phyloP scores from a whole-genome alignment of 2,329 filamentous ascomycete species.

The Pyrenophora seminiperda region DNA sequence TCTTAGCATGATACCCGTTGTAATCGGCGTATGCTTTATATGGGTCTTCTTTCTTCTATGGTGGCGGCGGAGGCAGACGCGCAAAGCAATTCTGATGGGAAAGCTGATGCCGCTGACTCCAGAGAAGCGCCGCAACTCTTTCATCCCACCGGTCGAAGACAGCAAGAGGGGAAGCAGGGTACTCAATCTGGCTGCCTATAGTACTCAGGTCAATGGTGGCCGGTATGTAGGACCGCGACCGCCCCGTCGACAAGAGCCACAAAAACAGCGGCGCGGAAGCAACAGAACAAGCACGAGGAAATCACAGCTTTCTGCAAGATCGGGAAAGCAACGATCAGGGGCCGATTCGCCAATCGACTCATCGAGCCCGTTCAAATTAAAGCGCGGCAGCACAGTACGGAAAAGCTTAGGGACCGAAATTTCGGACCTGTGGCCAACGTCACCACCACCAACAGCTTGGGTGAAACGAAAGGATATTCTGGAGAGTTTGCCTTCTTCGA shows the following conservation, averaged over 20 bases:
- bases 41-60: constrained; percentile 28
- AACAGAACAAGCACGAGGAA: not conserved
- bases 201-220: constrained; percentile 12
- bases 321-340: constrained; percentile 1
- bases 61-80: constrained; percentile 18
- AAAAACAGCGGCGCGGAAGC: too few relatives aligned
- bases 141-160: constrained; percentile 14
- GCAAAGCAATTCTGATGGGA: constrained; percentile 4
- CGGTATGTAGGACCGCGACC: not conserved
- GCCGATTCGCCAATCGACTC: constrained; percentile 38
- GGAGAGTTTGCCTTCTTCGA: constrained; percentile 2
- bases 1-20: constrained; percentile 33
- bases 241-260: not conserved
- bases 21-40: constrained; percentile 18
- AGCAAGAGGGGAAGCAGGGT: constrained; percentile 23
- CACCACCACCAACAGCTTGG: constrained; percentile 23
- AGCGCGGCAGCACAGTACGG: constrained; percentile 33
- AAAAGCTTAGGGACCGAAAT: constrained; percentile 24
- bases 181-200: constrained; percentile 28
- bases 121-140: constrained; percentile 20
- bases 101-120: constrained; percentile 12
- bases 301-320: not conserved
- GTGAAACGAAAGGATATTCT: constrained; percentile 8
- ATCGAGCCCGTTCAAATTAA: constrained; percentile 36
- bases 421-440: constrained; percentile 24